Evolutionary conservation across 2,329 filamentous ascomycete genomes (phyloP).

Genomic region (Sarocladiaceae sp.): DNA sequence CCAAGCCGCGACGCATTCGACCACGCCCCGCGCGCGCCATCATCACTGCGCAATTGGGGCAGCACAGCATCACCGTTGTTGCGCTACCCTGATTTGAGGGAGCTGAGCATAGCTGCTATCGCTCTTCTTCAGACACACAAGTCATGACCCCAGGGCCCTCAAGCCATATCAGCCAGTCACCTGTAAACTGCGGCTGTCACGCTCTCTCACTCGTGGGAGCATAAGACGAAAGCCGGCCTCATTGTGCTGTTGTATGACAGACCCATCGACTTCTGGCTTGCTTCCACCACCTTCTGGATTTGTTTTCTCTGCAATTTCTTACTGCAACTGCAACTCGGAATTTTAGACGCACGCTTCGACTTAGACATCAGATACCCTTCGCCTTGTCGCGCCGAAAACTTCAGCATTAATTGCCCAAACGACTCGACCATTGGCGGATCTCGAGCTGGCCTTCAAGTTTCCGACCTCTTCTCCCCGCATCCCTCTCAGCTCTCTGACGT

Average conservation of each 20-base stretch:
- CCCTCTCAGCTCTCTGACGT: too few species aligned
- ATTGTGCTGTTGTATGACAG: too few species aligned
- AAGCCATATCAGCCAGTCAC: background rate
- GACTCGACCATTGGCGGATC: too few species aligned
- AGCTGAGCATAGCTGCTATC: background rate
- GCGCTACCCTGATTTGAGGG: background rate
- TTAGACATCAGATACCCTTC: constrained; percentile 7
- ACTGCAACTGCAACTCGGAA: background rate
- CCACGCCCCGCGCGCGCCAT: background rate
- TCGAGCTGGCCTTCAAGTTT: too few species aligned
- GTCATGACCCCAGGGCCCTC: constrained; percentile 1
- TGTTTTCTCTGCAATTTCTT: constrained; percentile 2
- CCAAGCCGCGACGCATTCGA: too few species aligned
- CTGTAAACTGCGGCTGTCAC: constrained; percentile 6
- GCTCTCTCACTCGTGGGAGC: too few species aligned
- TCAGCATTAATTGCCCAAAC: too few species aligned
- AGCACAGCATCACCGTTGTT: constrained; percentile 5
- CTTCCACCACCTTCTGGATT: background rate
- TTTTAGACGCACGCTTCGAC: constrained; percentile 6
- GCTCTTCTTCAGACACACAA: background rate
- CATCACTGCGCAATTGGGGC: background rate
- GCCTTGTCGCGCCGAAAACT: too few species aligned
- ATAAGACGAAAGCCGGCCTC: too few species aligned
- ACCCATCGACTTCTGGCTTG: background rate
- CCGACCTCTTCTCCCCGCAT: too few species aligned